Percentiles rank a stretch among this genome's conserved stretches.
Evolutionary conservation across 805 yeast genomes (phyloP).

Genomic region (Starmerella lactis-condensi): DNA sequence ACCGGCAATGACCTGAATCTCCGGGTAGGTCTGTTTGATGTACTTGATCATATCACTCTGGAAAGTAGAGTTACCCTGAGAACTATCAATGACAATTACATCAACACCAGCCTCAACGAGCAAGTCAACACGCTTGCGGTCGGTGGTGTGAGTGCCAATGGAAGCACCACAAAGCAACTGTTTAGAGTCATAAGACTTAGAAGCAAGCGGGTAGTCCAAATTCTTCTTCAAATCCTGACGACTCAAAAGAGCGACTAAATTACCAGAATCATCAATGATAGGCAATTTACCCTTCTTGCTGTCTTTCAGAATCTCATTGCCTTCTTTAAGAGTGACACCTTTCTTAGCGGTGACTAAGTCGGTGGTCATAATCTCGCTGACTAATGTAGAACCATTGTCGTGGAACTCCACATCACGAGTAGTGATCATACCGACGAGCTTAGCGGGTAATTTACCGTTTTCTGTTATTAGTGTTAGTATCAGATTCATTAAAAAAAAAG

Average conservation of each 20-base stretch:
- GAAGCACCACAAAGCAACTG: conserved; percentile 98
- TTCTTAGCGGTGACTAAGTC: conserved; percentile 67
- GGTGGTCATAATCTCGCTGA: conserved; percentile 73
- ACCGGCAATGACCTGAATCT: conserved; percentile 85
- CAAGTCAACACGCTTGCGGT: conserved; percentile 62
- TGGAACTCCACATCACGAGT: conserved; percentile 94
- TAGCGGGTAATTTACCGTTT: conserved; percentile 69
- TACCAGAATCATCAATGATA: conserved; percentile 59
- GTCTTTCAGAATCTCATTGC: conserved; percentile 73
- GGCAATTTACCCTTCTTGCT: conserved; percentile 97
- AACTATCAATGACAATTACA: conserved; percentile 86
- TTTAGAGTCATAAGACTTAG: conserved; percentile 80
- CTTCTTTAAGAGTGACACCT: conserved; percentile 68
- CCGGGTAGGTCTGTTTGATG: conserved; percentile 66
- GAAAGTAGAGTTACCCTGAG: conserved; percentile 93
- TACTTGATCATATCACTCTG: conserved; percentile 85
- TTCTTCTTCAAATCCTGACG: conserved; percentile 96
- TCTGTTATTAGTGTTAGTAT: conserved; percentile 31
- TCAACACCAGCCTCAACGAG: conserved; percentile 93
- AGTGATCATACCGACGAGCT: conserved; percentile 85
- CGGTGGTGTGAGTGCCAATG: conserved; percentile 82
- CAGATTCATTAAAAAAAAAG: conserved; percentile 23
- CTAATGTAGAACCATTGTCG: conserved; percentile 44
- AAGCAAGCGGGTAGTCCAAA: conserved; percentile 80
- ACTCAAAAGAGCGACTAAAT: conserved; percentile 71